These are phyloP conservation scores for Rhizophagus prolifer DNA, from an alignment of 192 early-diverging fungal species.

Conservation along the genomic window DNA sequence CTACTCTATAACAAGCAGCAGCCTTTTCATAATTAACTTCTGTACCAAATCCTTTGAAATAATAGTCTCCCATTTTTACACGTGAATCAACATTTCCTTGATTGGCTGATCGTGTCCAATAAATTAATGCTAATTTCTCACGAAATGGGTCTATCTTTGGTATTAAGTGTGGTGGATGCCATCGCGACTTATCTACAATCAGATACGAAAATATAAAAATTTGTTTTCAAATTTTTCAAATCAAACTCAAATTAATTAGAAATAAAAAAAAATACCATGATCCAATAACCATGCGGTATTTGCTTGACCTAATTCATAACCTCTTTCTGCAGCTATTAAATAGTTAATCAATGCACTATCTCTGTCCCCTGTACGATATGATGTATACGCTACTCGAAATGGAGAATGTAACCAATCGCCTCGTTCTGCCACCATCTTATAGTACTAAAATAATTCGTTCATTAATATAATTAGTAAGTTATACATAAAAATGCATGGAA, in stretches of 20 bases:
- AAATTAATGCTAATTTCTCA: constrained; percentile 70
- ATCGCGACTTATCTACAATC: constrained; percentile 24
- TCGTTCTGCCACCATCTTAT: constrained; percentile 77
- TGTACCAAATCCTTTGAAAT: constrained; percentile 80
- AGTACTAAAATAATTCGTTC: constrained; percentile 47
- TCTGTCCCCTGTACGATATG: constrained; percentile 60
- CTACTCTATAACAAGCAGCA: constrained; percentile 78
- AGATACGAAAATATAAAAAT: neutral
- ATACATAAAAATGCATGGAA: neutral
- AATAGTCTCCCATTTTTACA: constrained; percentile 92
- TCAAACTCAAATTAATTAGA: neutral
- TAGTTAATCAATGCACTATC: constrained; percentile 73
- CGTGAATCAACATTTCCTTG: constrained; percentile 88
- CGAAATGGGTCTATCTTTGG: constrained; percentile 19
- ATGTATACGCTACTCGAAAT: constrained; percentile 56
- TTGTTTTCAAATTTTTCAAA: neutral
- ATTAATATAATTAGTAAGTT: neutral
- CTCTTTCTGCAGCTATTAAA: constrained; percentile 85
- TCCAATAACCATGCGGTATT: constrained; percentile 93
- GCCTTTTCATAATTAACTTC: constrained; percentile 69
- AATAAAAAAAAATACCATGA: constrained; percentile 35
- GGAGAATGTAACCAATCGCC: constrained; percentile 83
- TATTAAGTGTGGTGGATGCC: constrained; percentile 12
- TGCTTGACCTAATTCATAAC: constrained; percentile 81
- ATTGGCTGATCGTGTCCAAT: constrained; percentile 95